A percentile compares a stretch with the other conserved stretches of the same genome.
Evolutionary conservation across 2,329 filamentous ascomycete species (phyloP).

Genomic region (Penicillium janthinellum): DNA sequence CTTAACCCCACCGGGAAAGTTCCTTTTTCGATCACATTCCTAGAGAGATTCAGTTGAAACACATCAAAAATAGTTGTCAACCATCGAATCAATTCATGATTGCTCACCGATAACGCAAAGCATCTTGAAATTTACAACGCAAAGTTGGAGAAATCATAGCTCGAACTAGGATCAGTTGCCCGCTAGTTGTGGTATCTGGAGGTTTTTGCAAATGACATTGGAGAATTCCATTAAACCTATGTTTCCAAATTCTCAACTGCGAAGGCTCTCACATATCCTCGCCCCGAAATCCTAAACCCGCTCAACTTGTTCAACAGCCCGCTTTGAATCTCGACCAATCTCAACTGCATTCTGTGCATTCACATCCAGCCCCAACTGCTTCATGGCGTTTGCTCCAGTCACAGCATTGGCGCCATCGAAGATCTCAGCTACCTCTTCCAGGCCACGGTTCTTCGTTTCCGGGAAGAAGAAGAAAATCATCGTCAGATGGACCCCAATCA

Average conservation of each 20-base stretch:
- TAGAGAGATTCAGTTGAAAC: too few relatives aligned
- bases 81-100: too few relatives aligned
- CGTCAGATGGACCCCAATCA: background rate
- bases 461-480: slow-evolving; percentile 23
- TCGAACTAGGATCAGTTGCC: too few relatives aligned
- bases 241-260: background rate
- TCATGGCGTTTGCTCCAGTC: slow-evolving; percentile 13
- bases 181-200: too few relatives aligned
- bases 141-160: too few relatives aligned
- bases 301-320: slow-evolving; percentile 9
- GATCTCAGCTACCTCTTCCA: slow-evolving; percentile 21
- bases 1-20: background rate
- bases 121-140: too few relatives aligned
- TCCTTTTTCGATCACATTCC: background rate
- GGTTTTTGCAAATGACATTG: background rate
- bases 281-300: background rate
- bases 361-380: slow-evolving; percentile 13
- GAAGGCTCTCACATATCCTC: background rate
- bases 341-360: slow-evolving; percentile 15
- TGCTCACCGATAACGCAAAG: too few relatives aligned
- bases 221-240: background rate
- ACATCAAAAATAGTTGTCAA: too few relatives aligned
- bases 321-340: slow-evolving; percentile 6
- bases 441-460: slow-evolving; percentile 19
- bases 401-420: slow-evolving; percentile 8